Conservation (phyloP, 1,284 basidiomycete genomes). For the Cystobasidium pallidum region DNA sequence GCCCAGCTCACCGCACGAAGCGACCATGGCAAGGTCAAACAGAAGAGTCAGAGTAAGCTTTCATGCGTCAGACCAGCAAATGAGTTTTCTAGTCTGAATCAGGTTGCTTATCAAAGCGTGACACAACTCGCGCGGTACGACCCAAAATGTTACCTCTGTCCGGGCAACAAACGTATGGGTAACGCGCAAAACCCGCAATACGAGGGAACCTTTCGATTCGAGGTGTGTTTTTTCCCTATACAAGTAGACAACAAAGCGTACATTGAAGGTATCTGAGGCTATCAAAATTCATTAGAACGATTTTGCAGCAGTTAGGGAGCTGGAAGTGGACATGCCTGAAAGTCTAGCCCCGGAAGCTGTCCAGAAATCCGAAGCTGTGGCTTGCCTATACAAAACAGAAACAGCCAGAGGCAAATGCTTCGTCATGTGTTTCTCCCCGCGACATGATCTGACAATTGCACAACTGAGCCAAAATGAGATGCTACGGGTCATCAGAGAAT, state of each 20-base stretch:
- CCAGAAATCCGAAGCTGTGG: not conserved
- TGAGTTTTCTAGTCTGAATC: not conserved
- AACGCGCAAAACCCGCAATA: constrained; percentile 74
- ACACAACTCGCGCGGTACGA: constrained; percentile 69
- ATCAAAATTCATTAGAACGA: constrained; percentile 50
- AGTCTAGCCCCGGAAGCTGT: constrained; percentile 17
- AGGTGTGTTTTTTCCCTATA: constrained; percentile 51
- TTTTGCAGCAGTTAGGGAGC: constrained; percentile 50
- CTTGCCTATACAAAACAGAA: constrained; percentile 65
- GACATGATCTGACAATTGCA: constrained; percentile 88
- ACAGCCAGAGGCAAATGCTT: constrained; percentile 84
- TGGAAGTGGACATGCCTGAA: constrained; percentile 44
- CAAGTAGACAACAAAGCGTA: constrained; percentile 61
- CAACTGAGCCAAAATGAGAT: constrained; percentile 69
- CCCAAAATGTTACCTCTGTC: constrained; percentile 83
- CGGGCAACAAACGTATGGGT: constrained; percentile 78
- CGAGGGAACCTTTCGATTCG: constrained; percentile 63
- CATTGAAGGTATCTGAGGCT: not conserved
- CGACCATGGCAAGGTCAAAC: constrained; percentile 84
- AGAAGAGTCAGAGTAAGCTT: constrained; percentile 65
- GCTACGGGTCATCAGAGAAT: constrained; percentile 71
- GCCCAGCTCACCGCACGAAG: constrained; percentile 62
- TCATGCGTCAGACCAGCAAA: not conserved
- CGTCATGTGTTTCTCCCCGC: constrained; percentile 85
- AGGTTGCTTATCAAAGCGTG: constrained; percentile 8